Conservation (phyloP, 257 asterid species). For the Oldenlandia corymbosa region DNA sequence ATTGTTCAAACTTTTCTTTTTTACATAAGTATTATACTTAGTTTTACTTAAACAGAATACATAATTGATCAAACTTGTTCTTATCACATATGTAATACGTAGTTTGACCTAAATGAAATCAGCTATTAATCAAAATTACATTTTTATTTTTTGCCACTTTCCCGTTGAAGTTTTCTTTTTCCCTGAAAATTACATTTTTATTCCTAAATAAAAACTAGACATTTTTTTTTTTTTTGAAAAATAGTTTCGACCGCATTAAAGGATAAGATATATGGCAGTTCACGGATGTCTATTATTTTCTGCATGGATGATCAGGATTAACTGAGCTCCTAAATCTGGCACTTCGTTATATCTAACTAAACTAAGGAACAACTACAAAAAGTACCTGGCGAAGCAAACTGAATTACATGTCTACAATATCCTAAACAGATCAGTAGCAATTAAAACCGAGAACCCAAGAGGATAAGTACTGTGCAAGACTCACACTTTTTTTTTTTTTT, state of each 20-base stretch:
- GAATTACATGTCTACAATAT: not conserved
- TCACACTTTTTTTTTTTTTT: conserved; percentile 3
- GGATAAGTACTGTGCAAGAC: conserved; percentile 3
- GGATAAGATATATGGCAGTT: not conserved
- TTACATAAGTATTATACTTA: too few species aligned
- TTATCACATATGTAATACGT: too few species aligned
- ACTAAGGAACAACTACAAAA: not conserved
- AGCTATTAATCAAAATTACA: too few species aligned
- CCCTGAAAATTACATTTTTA: too few species aligned
- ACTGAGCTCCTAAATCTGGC: not conserved
- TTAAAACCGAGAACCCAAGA: not conserved
- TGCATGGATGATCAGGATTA: not conserved
- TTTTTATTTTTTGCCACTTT: too few species aligned
- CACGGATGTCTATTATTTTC: not conserved
- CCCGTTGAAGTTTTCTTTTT: too few species aligned
- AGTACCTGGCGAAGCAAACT: not conserved
- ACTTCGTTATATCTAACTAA: not conserved
- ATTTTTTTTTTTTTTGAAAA: too few species aligned
- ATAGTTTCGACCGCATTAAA: not conserved
- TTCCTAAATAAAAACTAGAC: too few species aligned
- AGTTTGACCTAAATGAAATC: too few species aligned
- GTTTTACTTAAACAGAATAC: too few species aligned
- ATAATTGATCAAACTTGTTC: too few species aligned
- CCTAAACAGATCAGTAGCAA: not conserved
- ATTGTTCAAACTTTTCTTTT: too few species aligned